Percentiles rank a stretch among this genome's conserved stretches.
These are phyloP conservation scores for Withania somnifera DNA, from an alignment of 305 asterid genomes.

Conservation along the genomic window DNA sequence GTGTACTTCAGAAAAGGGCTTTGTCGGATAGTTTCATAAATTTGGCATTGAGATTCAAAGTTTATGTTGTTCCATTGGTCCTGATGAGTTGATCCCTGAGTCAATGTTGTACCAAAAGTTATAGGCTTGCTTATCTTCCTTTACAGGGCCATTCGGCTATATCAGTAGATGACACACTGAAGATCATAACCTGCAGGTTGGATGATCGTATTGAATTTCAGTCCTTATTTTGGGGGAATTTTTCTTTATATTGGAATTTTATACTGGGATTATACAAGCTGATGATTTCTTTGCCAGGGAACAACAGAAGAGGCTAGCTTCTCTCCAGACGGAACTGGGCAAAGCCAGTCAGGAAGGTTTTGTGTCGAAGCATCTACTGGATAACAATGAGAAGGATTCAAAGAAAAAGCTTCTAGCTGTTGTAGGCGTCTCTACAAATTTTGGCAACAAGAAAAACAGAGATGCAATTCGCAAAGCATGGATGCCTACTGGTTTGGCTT, in stretches of 20 bases:
- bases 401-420: conserved; percentile 65
- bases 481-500: conserved; percentile 62
- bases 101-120: not conserved
- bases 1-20: not conserved
- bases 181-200: conserved; percentile 70
- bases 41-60: not conserved
- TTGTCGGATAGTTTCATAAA: not conserved
- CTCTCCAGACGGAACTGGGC: conserved; percentile 56
- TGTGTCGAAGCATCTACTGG: conserved; percentile 32
- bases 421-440: conserved; percentile 60
- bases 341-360: conserved; percentile 73
- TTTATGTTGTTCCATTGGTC: not conserved
- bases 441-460: conserved; percentile 69
- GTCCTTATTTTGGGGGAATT: not conserved
- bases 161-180: conserved; percentile 68
- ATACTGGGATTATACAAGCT: conserved; percentile 3
- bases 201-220: conserved; percentile 3
- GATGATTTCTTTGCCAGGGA: conserved; percentile 45
- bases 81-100: not conserved
- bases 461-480: conserved; percentile 86
- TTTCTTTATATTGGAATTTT: not conserved
- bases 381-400: conserved; percentile 26
- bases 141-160: conserved; percentile 59
- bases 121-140: not conserved
- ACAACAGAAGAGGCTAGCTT: conserved; percentile 51